Base-by-base conservation (phyloP, 2,329 filamentous ascomycete species). In the Aspergillus felis region DNA sequence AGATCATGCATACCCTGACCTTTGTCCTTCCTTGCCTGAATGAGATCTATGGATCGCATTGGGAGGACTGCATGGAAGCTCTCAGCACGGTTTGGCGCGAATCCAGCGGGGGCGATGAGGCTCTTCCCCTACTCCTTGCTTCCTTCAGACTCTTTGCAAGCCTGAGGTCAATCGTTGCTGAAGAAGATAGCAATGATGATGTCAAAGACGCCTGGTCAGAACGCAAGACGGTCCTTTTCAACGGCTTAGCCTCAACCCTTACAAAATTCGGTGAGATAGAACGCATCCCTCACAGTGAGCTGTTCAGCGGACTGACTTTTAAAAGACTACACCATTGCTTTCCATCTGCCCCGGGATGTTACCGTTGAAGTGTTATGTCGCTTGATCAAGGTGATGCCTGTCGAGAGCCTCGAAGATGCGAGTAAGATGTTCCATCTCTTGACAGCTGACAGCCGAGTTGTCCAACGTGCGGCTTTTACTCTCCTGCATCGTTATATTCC, bases 31-130 rank as follows among this genome's bases (percentile, higher is more conserved):
- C 90, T 1, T 83, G 83, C 44, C 87, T 97, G 65, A 84, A 85
- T 57, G 88, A 92, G 50, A 86, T 96, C 1, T 97, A 96, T 66
- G 94, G 93, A 0, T 85, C 89, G 0, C 90, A 96, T 68, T 99
- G 94, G 94, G 83, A 87, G 52, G 83, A 83, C 50, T 74, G 82
- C 0, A 74, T 91, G 20, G 78, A 83, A 35, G 83, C 85, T 51
- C 83, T 87, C 58, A 75, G 82, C 10, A 73, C 76, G 7, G 74
- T 86, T 0, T 90, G 87, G 86, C 75, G 77, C 3, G 76, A 78
- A 3, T 79, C 77, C 0, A 70, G 71, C 10, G 71, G 73, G 1
- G 77, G 79, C 6, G 79, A 85, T 17, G 71, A 78, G 12, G 78
- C 79, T 4, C 67, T 91, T 1, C 84, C 90, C 0, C 82, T 87